phyloP scores from a whole-genome alignment of 257 asterid genomes.

The Coffea canephora region DNA sequence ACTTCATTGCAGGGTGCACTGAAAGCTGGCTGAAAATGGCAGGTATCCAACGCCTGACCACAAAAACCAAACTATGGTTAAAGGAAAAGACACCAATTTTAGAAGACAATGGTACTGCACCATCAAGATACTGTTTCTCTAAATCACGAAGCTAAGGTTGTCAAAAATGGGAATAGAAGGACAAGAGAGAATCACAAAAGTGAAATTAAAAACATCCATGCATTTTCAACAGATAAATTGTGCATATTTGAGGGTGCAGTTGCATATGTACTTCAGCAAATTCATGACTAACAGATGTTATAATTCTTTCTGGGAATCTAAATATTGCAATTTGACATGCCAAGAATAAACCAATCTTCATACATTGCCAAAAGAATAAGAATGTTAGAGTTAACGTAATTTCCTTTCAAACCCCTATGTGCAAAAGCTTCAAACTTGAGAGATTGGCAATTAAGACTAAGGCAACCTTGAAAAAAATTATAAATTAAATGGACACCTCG shows the following conservation, averaged over 20 bases:
- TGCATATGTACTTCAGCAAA: neutral
- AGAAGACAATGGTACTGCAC: neutral
- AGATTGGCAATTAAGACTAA: neutral
- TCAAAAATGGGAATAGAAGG: neutral
- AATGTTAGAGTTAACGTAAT: neutral
- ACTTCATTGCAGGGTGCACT: neutral
- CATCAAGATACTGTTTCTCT: neutral
- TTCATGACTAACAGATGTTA: neutral
- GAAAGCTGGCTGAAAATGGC: slow-evolving; percentile 50
- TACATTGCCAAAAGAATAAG: neutral
- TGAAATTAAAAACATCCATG: neutral
- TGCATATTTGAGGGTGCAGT: neutral
- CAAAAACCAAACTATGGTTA: slow-evolving; percentile 5
- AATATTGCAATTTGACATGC: neutral
- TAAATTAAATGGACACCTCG: slow-evolving; percentile 31
- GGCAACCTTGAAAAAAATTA: neutral
- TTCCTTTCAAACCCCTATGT: neutral
- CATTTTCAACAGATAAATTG: no score
- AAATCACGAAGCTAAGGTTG: neutral
- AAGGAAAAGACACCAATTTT: neutral
- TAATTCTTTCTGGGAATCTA: neutral
- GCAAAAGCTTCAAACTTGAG: neutral
- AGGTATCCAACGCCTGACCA: slow-evolving; percentile 73
- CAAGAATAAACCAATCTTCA: neutral
- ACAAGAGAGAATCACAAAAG: neutral